Base-by-base conservation (phyloP, 331 rosid species). In the Saraca asoca region DNA sequence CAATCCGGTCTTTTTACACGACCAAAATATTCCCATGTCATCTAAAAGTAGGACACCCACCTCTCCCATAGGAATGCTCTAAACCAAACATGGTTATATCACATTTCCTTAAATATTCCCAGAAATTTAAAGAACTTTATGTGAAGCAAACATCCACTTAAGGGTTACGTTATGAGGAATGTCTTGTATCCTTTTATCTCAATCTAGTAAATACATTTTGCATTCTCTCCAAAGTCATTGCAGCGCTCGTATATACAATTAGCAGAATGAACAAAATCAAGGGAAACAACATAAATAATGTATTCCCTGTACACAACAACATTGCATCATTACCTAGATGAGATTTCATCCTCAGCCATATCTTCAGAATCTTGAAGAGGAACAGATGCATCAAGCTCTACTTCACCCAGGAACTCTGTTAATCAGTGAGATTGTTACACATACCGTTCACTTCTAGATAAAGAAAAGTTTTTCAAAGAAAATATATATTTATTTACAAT, bases 301-400 rank as follows among this genome's bases (percentile, higher is more conserved):
- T 62, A 76, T 68, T 72, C 37, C 62, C 46, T 52, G 64, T 64
- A 33, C 41, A 20, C 15, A 48, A 7, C 13, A 5, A 52, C 31
- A 24, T 1, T 1, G 6, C 18, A 2, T 5, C 49, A 57, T 50
- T 79, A 83, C 96, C 96, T 92, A 17, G 95, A 89, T 75, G 96
- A 78, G 73, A 85, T 78, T 41, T 87, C 95, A 74, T 89, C 98
- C 70, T 85, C 98, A 34, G 64, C 75, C 82, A 83, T 81, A 80
- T 90, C 87, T 75, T 84, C 96, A 66, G 91, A 81, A 75, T 74
- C 81, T 81, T 85, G 88, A 58, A 89, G 72, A 6, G 95, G 96
- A 78, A 77, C 78, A 48, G 95, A 85, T 46, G 70, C 87, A 73
- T 82, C 94, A 38, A 84, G 87, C 74, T 85, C 91, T 56, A 87